These are phyloP conservation scores for Wickerhamiella australiensis DNA, from an alignment of 805 yeast genomes.

Conservation along the genomic window DNA sequence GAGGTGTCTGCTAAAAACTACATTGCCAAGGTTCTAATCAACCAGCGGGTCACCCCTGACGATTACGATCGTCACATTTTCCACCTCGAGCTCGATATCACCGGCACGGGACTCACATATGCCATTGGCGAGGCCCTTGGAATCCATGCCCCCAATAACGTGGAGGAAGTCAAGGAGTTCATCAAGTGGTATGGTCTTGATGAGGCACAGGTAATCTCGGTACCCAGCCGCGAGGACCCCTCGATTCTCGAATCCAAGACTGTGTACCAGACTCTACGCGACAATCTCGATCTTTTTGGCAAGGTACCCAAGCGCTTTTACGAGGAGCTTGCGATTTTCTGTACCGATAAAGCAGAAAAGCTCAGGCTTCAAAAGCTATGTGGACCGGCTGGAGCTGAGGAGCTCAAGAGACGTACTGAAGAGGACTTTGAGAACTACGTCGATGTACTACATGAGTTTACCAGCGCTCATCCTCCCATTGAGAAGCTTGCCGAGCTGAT, in stretches of 20 bases:
- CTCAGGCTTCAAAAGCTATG: constrained; percentile 49
- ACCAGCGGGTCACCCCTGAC: constrained; percentile 78
- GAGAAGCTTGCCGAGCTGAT: constrained; percentile 59
- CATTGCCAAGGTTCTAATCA: constrained; percentile 80
- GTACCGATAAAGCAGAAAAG: constrained; percentile 57
- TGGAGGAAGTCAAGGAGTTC: constrained; percentile 53
- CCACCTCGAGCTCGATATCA: constrained; percentile 87
- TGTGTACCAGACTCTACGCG: constrained; percentile 65
- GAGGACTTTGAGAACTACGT: constrained; percentile 69
- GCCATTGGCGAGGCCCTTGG: constrained; percentile 96
- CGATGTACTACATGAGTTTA: constrained; percentile 68
- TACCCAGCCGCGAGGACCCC: constrained; percentile 52
- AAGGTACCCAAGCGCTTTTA: constrained; percentile 93
- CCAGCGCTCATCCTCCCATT: constrained; percentile 67
- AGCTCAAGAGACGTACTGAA: constrained; percentile 73
- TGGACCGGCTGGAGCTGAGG: constrained; percentile 70
- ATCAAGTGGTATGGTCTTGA: constrained; percentile 59
- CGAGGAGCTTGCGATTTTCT: constrained; percentile 64
- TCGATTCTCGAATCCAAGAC: constrained; percentile 56
- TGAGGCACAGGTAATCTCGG: constrained; percentile 54
- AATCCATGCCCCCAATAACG: constrained; percentile 77
- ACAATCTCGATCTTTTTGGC: constrained; percentile 79
- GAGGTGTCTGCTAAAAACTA: constrained; percentile 77
- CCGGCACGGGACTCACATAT: constrained; percentile 83
- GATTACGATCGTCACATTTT: constrained; percentile 90